These are phyloP conservation scores for Penicillium sp. DNA, from an alignment of 2,329 filamentous ascomycete species.

Conservation along the genomic window DNA sequence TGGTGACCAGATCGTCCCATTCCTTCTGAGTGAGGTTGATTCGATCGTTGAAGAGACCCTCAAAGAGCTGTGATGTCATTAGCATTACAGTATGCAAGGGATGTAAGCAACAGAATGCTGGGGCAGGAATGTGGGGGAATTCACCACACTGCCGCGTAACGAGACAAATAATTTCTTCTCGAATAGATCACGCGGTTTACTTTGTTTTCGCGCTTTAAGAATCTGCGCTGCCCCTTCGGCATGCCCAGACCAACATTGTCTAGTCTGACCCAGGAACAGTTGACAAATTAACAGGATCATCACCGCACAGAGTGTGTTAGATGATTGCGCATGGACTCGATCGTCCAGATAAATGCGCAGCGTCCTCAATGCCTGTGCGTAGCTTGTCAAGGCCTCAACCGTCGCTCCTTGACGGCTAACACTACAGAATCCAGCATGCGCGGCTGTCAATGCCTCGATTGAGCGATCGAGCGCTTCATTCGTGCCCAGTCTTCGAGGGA, in stretches of 20 bases:
- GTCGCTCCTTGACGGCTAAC: conserved; percentile 12
- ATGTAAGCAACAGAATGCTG: background rate
- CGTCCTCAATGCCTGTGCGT: conserved; percentile 29
- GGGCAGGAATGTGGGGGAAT: background rate
- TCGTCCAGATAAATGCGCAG: conserved; percentile 34
- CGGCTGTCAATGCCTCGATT: conserved; percentile 30
- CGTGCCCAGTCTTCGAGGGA: conserved; percentile 48
- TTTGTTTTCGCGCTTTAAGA: conserved; percentile 33
- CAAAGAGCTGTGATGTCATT: conserved; percentile 30
- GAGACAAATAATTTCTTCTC: conserved; percentile 36
- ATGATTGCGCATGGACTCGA: conserved; percentile 28
- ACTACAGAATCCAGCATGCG: conserved; percentile 29
- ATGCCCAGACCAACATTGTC: conserved; percentile 28
- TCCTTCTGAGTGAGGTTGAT: conserved; percentile 34
- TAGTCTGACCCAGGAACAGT: conserved; percentile 23
- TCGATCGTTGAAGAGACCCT: conserved; percentile 35
- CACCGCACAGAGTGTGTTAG: conserved; percentile 40
- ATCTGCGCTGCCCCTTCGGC: conserved; percentile 38
- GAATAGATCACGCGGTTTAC: conserved; percentile 33
- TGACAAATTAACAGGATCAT: conserved; percentile 38
- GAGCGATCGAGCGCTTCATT: conserved; percentile 50
- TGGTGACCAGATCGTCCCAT: conserved; percentile 36
- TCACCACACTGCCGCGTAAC: conserved; percentile 39
- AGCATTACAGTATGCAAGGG: background rate
- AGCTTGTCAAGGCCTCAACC: conserved; percentile 29